Evolutionary conservation across 2,329 filamentous ascomycete genomes (phyloP), one percentile per base, ranked within the genome.

Genomic region (Colletotrichum brevisporum): DNA sequence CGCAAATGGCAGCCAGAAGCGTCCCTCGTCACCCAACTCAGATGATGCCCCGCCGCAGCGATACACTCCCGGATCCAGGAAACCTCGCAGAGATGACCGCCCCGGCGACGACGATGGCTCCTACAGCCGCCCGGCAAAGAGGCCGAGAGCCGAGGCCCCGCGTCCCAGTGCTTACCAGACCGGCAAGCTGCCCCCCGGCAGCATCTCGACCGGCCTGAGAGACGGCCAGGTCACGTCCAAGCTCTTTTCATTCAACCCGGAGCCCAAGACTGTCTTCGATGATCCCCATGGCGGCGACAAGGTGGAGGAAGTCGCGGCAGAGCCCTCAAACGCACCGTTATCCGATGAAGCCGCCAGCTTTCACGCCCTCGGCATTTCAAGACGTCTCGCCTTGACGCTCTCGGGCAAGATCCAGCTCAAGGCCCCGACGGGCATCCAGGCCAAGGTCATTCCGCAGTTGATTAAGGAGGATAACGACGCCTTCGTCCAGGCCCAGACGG

Each of bases 401-500:
- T 86, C 94, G 6, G 90, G 90, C 52, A 98, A 97, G 81, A 90
- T 99, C 80, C 88, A 92, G 65, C 88, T 99, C 78, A 96, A 95
- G 77, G 92, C 94, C 0, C 96, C 96, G 6, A 99, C 96, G 0
- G 94, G 94, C 0, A 98, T 99, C 77, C 96, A 99, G 81, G 95
- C 95, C 75, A 94, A 93, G 71, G 92, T 95, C 1, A 91, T 99
- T 47, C 87, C 92, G 50, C 91, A 96, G 74, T 83, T 99, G 70
- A 81, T 97, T 52, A 90, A 90, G 50, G 91, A 92, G 61, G 92
- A 97, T 74, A 91, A 89, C 53, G 96, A 99, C 83, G 95, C 95
- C 2, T 99, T 99, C 75, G 92, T 99, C 41, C 96, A 98, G 79
- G 97, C 96, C 3, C 92, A 99, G 82, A 99, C 96, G 0, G 96